These are phyloP conservation scores for Geotrichum klebahnii DNA, from an alignment of 1,139 yeast species.

Conservation along the genomic window DNA sequence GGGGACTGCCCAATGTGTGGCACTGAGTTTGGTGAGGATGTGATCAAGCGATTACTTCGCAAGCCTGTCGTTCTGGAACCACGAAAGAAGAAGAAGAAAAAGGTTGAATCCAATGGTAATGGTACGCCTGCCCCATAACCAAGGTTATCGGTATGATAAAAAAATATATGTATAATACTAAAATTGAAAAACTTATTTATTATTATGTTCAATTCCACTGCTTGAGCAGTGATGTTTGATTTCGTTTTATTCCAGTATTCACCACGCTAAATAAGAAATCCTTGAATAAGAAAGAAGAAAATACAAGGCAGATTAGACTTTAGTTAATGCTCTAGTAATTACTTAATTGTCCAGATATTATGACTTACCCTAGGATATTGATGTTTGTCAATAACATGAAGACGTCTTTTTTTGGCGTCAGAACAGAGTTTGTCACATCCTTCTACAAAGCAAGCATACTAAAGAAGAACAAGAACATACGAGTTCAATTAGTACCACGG, in stretches of 20 bases:
- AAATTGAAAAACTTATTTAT: neutral
- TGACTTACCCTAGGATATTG: constrained; percentile 45
- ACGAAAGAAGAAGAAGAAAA: constrained; percentile 43
- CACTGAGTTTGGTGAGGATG: constrained; percentile 56
- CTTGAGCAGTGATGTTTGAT: constrained; percentile 19
- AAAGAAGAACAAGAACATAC: neutral
- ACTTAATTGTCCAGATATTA: constrained; percentile 1
- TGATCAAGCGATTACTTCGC: constrained; percentile 52
- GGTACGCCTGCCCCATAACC: constrained; percentile 14
- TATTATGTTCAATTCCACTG: constrained; percentile 6
- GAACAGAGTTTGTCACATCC: constrained; percentile 42
- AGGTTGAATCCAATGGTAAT: constrained; percentile 19
- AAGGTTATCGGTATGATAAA: neutral
- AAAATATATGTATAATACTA: neutral
- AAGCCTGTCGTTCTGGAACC: constrained; percentile 52
- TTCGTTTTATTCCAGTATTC: constrained; percentile 14
- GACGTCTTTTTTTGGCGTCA: constrained; percentile 43
- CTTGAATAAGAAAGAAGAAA: no score
- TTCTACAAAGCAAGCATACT: constrained; percentile 44
- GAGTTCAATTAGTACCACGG: no score
- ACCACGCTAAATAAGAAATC: constrained; percentile 21
- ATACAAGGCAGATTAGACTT: no score
- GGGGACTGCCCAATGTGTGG: constrained; percentile 65
- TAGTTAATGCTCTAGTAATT: neutral
- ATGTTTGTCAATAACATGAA: constrained; percentile 52